Evolutionary conservation across 2,329 filamentous ascomycete species (phyloP).

Genomic region (Penicillium sp.): DNA sequence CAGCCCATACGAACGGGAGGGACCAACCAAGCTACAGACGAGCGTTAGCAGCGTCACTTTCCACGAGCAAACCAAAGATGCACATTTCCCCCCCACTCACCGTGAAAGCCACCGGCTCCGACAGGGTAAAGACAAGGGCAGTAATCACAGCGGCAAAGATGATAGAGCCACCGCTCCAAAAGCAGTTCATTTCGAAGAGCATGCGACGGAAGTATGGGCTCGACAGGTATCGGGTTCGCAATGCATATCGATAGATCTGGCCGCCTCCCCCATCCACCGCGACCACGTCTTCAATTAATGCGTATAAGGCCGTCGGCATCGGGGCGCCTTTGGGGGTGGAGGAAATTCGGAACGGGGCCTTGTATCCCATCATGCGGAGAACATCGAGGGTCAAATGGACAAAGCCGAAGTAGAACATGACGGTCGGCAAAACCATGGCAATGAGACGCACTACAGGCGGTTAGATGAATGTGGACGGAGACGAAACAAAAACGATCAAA

Average conservation of each 20-base stretch:
- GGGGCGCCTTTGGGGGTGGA: conserved; percentile 55
- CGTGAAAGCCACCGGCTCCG: conserved; percentile 45
- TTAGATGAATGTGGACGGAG: background rate
- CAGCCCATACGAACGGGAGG: conserved; percentile 40
- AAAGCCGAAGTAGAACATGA: conserved; percentile 43
- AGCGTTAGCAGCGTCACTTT: conserved; percentile 4
- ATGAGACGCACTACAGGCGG: conserved; percentile 34
- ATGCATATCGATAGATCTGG: conserved; percentile 46
- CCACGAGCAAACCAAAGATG: background rate
- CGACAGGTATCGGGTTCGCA: conserved; percentile 49
- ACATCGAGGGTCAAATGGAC: conserved; percentile 39
- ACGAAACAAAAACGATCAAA: background rate
- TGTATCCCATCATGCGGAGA: conserved; percentile 37
- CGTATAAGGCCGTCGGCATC: conserved; percentile 57
- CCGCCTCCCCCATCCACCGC: conserved; percentile 61
- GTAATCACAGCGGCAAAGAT: conserved; percentile 44
- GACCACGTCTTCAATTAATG: conserved; percentile 62
- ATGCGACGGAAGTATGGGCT: conserved; percentile 51
- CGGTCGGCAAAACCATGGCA: conserved; percentile 41
- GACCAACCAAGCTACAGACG: conserved; percentile 36
- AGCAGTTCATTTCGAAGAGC: conserved; percentile 51
- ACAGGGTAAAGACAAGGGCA: conserved; percentile 45
- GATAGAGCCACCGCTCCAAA: conserved; percentile 52
- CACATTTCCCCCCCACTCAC: conserved; percentile 22
- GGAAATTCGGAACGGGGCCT: conserved; percentile 57